Conservation (phyloP, 2,329 filamentous ascomycete genomes). For the Epichloe bromicola region DNA sequence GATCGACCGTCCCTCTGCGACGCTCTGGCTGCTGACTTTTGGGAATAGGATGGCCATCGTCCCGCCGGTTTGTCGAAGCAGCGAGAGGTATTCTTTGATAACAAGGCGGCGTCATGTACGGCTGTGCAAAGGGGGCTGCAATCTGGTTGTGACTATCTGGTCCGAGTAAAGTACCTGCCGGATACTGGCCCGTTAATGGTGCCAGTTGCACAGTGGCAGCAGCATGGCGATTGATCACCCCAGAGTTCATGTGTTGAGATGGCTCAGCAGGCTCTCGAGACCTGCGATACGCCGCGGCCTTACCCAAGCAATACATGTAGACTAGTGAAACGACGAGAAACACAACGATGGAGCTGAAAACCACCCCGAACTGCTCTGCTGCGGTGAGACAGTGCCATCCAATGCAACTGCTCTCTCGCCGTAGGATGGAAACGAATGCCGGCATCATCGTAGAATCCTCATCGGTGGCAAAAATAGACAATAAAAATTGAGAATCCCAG, state of each 20-base stretch:
- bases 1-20: background rate
- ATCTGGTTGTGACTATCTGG: background rate
- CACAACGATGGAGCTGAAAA: constrained; percentile 22
- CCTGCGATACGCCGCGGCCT: constrained; percentile 5
- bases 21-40: background rate
- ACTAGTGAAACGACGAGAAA: constrained; percentile 16
- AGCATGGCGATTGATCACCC: background rate
- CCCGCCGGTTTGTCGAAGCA: background rate
- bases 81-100: background rate
- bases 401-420: constrained; percentile 11
- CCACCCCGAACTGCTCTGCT: constrained; percentile 25
- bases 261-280: background rate
- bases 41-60: background rate
- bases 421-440: background rate
- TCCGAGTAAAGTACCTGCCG: background rate
- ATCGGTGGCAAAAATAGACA: background rate
- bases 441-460: background rate
- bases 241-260: background rate
- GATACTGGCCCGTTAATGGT: background rate
- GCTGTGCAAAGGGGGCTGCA: background rate
- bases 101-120: background rate
- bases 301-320: constrained; percentile 23
- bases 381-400: constrained; percentile 28
- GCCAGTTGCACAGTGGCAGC: background rate
- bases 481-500: too few relatives aligned